Conservation (phyloP, 2,329 filamentous ascomycete genomes). For the Aureobasidium sp. region DNA sequence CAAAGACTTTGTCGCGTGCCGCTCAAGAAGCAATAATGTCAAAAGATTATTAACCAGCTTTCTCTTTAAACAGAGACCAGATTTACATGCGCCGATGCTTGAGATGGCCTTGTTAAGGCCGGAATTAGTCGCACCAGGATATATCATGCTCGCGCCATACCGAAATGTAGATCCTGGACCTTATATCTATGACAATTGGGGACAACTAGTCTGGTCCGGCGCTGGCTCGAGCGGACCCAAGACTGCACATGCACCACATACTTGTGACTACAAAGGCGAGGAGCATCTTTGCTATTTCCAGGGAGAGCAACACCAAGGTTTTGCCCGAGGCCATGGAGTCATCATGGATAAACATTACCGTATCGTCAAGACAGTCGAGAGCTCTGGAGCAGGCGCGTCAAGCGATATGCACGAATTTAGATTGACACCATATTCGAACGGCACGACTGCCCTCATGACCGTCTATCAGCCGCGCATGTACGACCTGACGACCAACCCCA, state of each 20-base stretch:
- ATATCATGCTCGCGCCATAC: slow-evolving; percentile 46
- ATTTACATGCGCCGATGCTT: slow-evolving; percentile 33
- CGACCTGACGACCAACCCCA: slow-evolving; percentile 38
- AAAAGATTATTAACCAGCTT: slow-evolving; percentile 16
- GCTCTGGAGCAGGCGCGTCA: slow-evolving; percentile 32
- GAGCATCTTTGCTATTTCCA: slow-evolving; percentile 48
- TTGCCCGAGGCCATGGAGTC: slow-evolving; percentile 45
- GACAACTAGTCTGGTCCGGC: slow-evolving; percentile 45
- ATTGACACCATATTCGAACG: slow-evolving; percentile 37
- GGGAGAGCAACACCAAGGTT: slow-evolving; percentile 45
- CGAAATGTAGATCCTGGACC: slow-evolving; percentile 42
- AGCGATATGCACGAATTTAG: slow-evolving; percentile 49
- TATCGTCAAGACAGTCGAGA: slow-evolving; percentile 41
- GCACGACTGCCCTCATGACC: slow-evolving; percentile 33
- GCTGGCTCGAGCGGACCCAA: slow-evolving; percentile 44
- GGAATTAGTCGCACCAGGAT: slow-evolving; percentile 37
- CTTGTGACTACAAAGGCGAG: slow-evolving; percentile 42
- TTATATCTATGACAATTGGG: slow-evolving; percentile 46
- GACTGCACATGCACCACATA: slow-evolving; percentile 42
- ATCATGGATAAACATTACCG: slow-evolving; percentile 47
- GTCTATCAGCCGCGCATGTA: slow-evolving; percentile 35
- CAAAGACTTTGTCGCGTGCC: neutral
- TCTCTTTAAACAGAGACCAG: slow-evolving; percentile 27
- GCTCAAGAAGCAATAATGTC: neutral
- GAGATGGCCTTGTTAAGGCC: slow-evolving; percentile 27